A percentile compares a stretch with the other conserved stretches of the same genome.
phyloP scores from a whole-genome alignment of 2,329 filamentous ascomycete species.

The Pseudocercospora macadamiae region DNA sequence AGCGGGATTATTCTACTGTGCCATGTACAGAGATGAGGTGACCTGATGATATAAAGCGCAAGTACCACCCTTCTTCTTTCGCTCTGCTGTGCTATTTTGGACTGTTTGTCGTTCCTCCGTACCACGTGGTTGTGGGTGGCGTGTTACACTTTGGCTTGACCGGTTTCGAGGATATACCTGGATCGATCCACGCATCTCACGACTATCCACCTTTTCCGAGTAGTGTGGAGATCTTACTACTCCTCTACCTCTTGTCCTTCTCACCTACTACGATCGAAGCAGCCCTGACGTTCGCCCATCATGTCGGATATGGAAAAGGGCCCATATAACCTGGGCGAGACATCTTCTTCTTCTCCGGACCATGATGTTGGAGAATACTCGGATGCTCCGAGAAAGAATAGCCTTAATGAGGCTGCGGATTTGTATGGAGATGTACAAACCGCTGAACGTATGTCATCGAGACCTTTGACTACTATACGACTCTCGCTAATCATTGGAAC shows the following conservation, averaged over 20 bases:
- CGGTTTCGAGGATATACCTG: background rate
- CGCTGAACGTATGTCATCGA: constrained; percentile 49
- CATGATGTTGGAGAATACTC: constrained; percentile 1
- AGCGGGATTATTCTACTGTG: constrained; percentile 8
- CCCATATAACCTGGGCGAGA: constrained; percentile 10
- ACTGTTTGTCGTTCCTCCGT: too few relatives aligned
- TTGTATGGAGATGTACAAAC: constrained; percentile 56
- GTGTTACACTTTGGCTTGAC: background rate
- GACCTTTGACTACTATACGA: background rate
- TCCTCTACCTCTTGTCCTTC: too few relatives aligned
- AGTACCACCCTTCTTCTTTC: too few relatives aligned
- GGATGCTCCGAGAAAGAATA: constrained; percentile 18
- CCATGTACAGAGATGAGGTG: too few relatives aligned
- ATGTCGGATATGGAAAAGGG: constrained; percentile 23
- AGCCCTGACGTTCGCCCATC: too few relatives aligned
- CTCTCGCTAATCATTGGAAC: background rate
- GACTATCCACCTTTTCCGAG: background rate
- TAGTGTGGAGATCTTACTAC: too few relatives aligned
- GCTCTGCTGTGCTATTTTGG: background rate
- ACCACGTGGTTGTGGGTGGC: background rate
- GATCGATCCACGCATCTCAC: background rate
- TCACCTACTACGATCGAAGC: too few relatives aligned
- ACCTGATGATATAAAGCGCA: too few relatives aligned
- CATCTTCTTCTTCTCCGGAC: background rate
- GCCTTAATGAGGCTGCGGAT: constrained; percentile 53